Evolutionary conservation across 164 flowering plant genomes (phyloP).

Genomic region (Piper longum): DNA sequence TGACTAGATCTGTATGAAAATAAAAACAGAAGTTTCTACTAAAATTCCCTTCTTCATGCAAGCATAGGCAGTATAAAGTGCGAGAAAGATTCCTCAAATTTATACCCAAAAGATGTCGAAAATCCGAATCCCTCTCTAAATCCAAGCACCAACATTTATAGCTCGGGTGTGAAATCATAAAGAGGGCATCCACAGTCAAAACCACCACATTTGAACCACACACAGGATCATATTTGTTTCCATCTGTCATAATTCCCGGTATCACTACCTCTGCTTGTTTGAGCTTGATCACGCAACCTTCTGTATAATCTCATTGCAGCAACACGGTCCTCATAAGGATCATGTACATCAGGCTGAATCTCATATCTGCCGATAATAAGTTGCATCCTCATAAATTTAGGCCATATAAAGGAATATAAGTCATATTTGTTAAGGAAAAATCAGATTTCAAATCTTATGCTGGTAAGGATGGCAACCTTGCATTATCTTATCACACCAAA

Average conservation of each 20-base stretch:
- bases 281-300: conserved; percentile 31
- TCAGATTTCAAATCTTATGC: not conserved
- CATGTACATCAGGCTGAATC: conserved; percentile 49
- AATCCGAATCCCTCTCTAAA: conserved; percentile 5
- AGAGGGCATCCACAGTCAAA: conserved; percentile 49
- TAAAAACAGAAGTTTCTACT: too few species aligned
- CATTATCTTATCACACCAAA: too few species aligned
- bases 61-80: conserved; percentile 4
- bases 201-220: conserved; percentile 23
- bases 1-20: too few species aligned
- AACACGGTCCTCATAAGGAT: conserved; percentile 55
- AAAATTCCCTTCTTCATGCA: too few species aligned
- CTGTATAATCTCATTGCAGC: conserved; percentile 67
- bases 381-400: not conserved
- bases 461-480: not conserved
- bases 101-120: not conserved
- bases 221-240: conserved; percentile 5
- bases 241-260: too few species aligned
- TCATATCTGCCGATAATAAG: conserved; percentile 33
- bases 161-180: conserved; percentile 37
- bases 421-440: not conserved
- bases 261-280: too few species aligned
- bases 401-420: not conserved
- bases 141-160: conserved; percentile 73
- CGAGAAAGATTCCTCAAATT: too few species aligned